These are phyloP conservation scores for Luzula sylvatica DNA, from an alignment of 176 grass and related monocot genomes.

Conservation along the genomic window DNA sequence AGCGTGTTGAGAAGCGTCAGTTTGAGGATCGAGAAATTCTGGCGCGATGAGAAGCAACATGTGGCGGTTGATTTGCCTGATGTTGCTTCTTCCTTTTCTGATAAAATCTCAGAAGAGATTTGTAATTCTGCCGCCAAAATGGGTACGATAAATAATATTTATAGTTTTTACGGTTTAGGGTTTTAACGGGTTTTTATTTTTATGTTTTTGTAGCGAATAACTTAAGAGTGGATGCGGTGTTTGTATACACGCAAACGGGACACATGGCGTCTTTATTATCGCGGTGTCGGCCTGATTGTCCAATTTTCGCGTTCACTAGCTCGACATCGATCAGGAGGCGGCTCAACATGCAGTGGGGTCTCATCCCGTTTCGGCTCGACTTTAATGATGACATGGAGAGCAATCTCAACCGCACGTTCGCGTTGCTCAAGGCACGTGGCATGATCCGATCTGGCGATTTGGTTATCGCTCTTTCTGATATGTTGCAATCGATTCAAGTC, in stretches of 20 bases:
- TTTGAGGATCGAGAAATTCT: conserved; percentile 84
- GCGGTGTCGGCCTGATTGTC: conserved; percentile 80
- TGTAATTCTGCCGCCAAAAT: conserved; percentile 99
- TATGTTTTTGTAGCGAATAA: conserved; percentile 55
- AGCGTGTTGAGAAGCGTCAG: conserved; percentile 82
- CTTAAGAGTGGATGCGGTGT: conserved; percentile 79
- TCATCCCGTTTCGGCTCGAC: conserved; percentile 72
- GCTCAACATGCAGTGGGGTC: conserved; percentile 90
- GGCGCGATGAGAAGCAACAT: conserved; percentile 84
- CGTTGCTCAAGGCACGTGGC: conserved; percentile 86
- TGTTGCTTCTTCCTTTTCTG: conserved; percentile 74
- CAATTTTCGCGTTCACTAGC: conserved; percentile 80
- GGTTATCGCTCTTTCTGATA: conserved; percentile 84
- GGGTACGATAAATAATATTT: conserved; percentile 31
- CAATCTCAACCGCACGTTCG: conserved; percentile 90
- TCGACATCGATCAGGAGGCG: conserved; percentile 54
- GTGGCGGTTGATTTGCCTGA: conserved; percentile 59
- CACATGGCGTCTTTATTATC: conserved; percentile 93
- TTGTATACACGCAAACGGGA: conserved; percentile 68
- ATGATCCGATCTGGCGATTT: conserved; percentile 88
- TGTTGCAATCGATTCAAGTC: conserved; percentile 97
- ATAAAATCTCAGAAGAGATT: conserved; percentile 85
- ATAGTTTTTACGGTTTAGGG: no score
- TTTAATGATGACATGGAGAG: conserved; percentile 88
- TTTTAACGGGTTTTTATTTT: background rate